Conservation (phyloP, 2,329 filamentous ascomycete genomes). For the Fusarium sp. region DNA sequence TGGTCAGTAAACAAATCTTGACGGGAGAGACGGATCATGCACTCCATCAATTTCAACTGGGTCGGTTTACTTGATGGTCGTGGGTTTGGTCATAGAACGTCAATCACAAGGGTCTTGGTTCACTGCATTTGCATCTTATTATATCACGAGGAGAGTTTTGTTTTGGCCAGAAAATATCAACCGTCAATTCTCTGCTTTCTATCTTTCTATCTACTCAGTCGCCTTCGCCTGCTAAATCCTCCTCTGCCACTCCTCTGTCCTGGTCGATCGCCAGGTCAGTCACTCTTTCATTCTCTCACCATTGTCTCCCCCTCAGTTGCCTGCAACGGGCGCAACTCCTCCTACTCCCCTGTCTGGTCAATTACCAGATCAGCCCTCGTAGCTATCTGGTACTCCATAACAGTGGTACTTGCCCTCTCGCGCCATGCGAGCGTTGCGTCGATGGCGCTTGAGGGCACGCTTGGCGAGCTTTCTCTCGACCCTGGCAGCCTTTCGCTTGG, state of each 20-base stretch:
- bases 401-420: background rate
- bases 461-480: no score
- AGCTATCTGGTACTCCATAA: no score
- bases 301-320: background rate
- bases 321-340: background rate
- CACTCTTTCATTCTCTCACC: background rate
- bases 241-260: background rate
- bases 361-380: background rate
- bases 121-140: background rate
- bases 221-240: background rate
- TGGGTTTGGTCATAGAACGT: no score
- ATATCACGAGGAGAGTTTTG: fast-evolving
- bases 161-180: background rate
- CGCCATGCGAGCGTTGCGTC: no score
- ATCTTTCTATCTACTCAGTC: background rate
- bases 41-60: background rate
- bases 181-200: background rate
- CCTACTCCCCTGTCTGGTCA: background rate
- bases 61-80: background rate
- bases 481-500: no score
- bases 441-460: no score
- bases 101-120: background rate
- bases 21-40: background rate
- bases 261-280: background rate
- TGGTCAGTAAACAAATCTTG: slow-evolving; percentile 22